Base-by-base conservation (phyloP, 2,329 filamentous ascomycete genomes). In the Fusarium chuoi region DNA sequence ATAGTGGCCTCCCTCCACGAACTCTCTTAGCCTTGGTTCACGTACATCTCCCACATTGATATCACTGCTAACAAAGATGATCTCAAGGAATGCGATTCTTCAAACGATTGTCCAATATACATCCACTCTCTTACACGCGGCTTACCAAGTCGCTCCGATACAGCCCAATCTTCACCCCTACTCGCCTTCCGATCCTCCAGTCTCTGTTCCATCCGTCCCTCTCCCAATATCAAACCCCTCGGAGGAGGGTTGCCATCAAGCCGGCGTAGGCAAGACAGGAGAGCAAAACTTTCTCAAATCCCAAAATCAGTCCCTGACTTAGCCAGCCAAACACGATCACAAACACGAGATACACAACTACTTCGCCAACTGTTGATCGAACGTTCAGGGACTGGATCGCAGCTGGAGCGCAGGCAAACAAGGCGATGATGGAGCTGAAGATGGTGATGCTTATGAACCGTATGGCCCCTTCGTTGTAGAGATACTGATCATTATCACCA, bases 361-460 rank as follows among this genome's bases (percentile, higher is more conserved):
- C 64, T 36, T 73, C 70, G 5, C 59, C 69, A 8, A 24, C n/a
- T 22, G 54, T 38, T 18, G 70, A 70, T 9, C 41, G 14, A 3
- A 73, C 70, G 24, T 73, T 73, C 22, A 73, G 24, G 4, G 68
- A 65, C 36, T 73, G 70, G 11, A 73, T 65, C 7, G 51, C 69
- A 6, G 70, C 70, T 15, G 70, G 70, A 5, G 70, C 70, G 42
- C 70, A 72, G 6, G 57, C 46, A 35, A 72, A 72, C 13, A 65
- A 41, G 0, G 54, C 70, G 0, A 72, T 49, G 0, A 72, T 72
- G 15, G n/a, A 28, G 30, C 26, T 68, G 22, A 72, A 57, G 11
- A 55, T 3, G 17, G 54, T 58, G 33, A 61, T 65, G 15, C 56
- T 41, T 15, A 44, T 26, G 7, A 26, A 58, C 8, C 55, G 41